A percentile compares a stretch with the other conserved stretches of the same genome.
Conservation (phyloP, 1,284 basidiomycete species). For the Pterula multifida region DNA sequence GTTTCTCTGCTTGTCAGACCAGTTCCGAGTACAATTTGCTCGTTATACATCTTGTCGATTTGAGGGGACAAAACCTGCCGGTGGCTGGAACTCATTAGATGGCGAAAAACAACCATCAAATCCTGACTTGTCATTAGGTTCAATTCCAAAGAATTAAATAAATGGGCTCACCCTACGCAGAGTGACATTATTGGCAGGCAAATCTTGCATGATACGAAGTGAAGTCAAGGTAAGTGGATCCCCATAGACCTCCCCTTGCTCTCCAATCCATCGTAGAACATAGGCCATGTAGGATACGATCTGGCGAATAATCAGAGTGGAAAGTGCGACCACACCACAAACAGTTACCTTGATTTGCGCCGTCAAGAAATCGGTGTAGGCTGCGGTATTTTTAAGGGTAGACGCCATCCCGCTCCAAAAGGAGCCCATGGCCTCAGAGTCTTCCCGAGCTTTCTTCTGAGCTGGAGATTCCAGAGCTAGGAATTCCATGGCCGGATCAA, state of each 20-base stretch:
- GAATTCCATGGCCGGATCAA: constrained; percentile 67
- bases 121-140: constrained; percentile 43
- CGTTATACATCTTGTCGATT: constrained; percentile 86
- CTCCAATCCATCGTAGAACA: constrained; percentile 64
- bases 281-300: constrained; percentile 92
- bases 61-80: constrained; percentile 75
- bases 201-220: constrained; percentile 86
- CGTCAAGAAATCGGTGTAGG: constrained; percentile 84
- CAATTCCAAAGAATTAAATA: background rate
- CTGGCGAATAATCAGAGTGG: constrained; percentile 24
- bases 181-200: constrained; percentile 78
- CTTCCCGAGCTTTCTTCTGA: constrained; percentile 74
- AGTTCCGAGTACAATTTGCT: constrained; percentile 83
- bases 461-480: constrained; percentile 78
- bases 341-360: constrained; percentile 80
- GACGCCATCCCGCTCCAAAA: constrained; percentile 83
- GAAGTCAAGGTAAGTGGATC: constrained; percentile 76
- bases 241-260: constrained; percentile 69
- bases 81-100: constrained; percentile 78
- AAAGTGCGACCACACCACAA: constrained; percentile 7
- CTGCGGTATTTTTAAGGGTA: constrained; percentile 62
- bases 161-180: constrained; percentile 54
- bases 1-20: constrained; percentile 77
- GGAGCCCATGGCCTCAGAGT: constrained; percentile 67
- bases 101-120: constrained; percentile 86